Evolutionary conservation across 306 rosid species (phyloP).

Genomic region (Notholithocarpus densiflorus): DNA sequence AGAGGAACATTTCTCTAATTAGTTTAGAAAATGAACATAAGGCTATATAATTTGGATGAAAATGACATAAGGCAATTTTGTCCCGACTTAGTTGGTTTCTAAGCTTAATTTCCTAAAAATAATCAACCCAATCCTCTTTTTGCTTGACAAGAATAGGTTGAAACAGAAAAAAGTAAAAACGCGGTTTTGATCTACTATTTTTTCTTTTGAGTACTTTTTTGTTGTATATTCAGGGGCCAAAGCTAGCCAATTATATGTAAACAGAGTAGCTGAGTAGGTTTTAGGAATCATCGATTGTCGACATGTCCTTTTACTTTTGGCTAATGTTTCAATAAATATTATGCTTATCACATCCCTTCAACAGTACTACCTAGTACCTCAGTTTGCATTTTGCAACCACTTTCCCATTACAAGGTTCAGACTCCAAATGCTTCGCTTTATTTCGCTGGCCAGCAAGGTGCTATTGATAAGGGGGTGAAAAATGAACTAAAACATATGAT

Average conservation of each 20-base stretch:
- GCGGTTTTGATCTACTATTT: slow-evolving; percentile 2
- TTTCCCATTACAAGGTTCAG: background rate
- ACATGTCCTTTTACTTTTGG: background rate
- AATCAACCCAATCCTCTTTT: slow-evolving; percentile 5
- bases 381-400: background rate
- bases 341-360: slow-evolving; percentile 2
- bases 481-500: too few relatives aligned
- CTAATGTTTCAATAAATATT: background rate
- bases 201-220: slow-evolving; percentile 1
- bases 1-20: too few relatives aligned
- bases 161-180: slow-evolving; percentile 24
- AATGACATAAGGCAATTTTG: too few relatives aligned
- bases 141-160: background rate
- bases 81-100: background rate
- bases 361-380: background rate
- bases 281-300: slow-evolving; percentile 6
- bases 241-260: background rate
- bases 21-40: too few relatives aligned
- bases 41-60: too few relatives aligned
- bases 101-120: slow-evolving; percentile 5
- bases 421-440: background rate
- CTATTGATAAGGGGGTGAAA: too few relatives aligned
- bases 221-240: slow-evolving; percentile 1
- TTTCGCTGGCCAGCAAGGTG: too few relatives aligned
- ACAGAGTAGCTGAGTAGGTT: background rate